Evolutionary conservation across 169 alveolate genomes (phyloP).

Genomic region (Hepatocystis sp.): DNA sequence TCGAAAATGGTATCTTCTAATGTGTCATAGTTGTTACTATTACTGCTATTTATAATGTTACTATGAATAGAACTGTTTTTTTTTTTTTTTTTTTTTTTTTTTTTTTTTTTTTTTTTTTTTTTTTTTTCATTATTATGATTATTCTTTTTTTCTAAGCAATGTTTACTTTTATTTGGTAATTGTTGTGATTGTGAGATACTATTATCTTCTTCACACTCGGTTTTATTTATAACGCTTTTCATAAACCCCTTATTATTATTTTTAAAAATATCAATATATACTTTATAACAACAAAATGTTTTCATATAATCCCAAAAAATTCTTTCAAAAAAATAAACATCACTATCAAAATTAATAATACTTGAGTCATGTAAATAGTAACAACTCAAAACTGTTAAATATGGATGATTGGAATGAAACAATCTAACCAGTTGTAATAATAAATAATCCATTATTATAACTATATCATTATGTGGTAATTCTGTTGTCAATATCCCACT

Average conservation of each 20-base stretch:
- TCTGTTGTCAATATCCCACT: not conserved
- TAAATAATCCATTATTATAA: constrained; percentile 26
- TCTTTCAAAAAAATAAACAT: constrained; percentile 35
- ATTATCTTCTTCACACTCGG: too few species aligned
- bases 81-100: not conserved
- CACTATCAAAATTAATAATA: constrained; percentile 25
- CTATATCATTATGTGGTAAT: constrained; percentile 20
- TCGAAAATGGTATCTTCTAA: not conserved
- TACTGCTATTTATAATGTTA: not conserved
- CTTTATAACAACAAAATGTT: constrained; percentile 14
- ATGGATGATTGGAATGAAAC: constrained; percentile 60
- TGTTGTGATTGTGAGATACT: too few species aligned
- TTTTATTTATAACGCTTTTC: too few species aligned
- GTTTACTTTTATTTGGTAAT: too few species aligned
- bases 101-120: not conserved
- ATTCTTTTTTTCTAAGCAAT: not conserved
- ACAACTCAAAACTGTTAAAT: constrained; percentile 61
- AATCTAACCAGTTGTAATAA: constrained; percentile 30
- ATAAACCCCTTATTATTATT: constrained; percentile 49
- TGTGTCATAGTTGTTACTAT: not conserved
- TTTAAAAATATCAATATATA: constrained; percentile 28
- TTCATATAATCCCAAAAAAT: constrained; percentile 18
- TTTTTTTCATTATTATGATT: not conserved
- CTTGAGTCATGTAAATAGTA: constrained; percentile 56
- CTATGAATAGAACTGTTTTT: not conserved